Evolutionary conservation across 1,139 yeast species (phyloP).

Genomic region (Kodamaea arcana): DNA sequence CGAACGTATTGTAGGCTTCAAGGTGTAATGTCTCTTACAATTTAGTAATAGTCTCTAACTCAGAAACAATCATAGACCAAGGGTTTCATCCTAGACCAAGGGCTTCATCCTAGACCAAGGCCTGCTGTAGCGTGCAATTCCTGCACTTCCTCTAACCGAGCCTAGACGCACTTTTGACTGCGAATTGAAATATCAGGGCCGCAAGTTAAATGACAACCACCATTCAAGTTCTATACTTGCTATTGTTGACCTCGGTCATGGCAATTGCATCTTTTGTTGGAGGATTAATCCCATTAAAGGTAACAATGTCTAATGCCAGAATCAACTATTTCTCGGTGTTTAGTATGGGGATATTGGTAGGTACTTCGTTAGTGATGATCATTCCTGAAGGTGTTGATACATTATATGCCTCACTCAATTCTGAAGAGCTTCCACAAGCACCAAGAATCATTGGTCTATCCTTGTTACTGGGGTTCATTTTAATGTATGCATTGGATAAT

Average conservation of each 20-base stretch:
- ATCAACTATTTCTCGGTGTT: slow-evolving; percentile 37
- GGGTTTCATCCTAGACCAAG: too few relatives aligned
- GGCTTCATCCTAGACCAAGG: too few relatives aligned
- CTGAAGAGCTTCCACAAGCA: slow-evolving; percentile 15
- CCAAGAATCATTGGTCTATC: slow-evolving; percentile 24
- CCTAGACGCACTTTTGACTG: too few relatives aligned
- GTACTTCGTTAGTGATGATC: slow-evolving; percentile 61
- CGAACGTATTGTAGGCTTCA: too few relatives aligned
- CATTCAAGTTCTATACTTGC: background rate
- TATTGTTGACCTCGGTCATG: slow-evolving; percentile 22
- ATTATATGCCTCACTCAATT: slow-evolving; percentile 26
- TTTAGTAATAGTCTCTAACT: too few relatives aligned
- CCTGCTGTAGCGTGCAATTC: too few relatives aligned
- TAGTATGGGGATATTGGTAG: slow-evolving; percentile 61
- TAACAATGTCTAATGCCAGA: slow-evolving; percentile 15
- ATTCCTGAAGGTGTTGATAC: slow-evolving; percentile 68
- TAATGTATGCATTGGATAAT: slow-evolving; percentile 50
- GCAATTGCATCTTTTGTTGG: slow-evolving; percentile 27
- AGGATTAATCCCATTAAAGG: slow-evolving; percentile 29
- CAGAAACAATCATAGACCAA: too few relatives aligned
- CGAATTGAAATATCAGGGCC: too few relatives aligned
- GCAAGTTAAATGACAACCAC: background rate
- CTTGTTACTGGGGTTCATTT: slow-evolving; percentile 46
- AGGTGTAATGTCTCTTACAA: too few relatives aligned
- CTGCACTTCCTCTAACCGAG: too few relatives aligned